Conservation (phyloP, 352 stramenopile genomes). For the Pythium brassicae region DNA sequence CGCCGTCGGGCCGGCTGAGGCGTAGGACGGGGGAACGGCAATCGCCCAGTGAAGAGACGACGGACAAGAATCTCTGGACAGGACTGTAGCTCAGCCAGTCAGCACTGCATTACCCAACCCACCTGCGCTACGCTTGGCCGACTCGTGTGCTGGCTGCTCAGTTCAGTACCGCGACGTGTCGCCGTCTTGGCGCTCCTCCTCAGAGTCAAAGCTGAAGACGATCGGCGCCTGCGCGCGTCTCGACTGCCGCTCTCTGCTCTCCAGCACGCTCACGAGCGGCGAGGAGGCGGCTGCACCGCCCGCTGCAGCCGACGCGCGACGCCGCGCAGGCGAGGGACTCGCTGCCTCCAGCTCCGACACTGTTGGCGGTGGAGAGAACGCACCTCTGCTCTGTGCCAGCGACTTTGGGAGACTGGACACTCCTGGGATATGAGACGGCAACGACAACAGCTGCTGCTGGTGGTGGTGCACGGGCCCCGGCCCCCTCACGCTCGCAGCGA, state of each 20-base stretch:
- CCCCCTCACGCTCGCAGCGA: slow-evolving; percentile 12
- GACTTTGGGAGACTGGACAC: slow-evolving; percentile 2
- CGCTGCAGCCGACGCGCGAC: neutral
- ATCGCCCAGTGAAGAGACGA: too few species aligned
- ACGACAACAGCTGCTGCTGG: neutral
- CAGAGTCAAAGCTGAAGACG: slow-evolving; percentile 49
- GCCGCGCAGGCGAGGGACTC: slow-evolving; percentile 1
- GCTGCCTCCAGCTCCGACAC: neutral
- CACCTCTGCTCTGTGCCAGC: neutral
- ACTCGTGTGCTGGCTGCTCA: too few species aligned
- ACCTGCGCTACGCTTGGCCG: too few species aligned
- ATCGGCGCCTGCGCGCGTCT: slow-evolving; percentile 11
- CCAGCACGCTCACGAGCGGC: neutral
- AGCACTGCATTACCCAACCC: too few species aligned
- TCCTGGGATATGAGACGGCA: neutral
- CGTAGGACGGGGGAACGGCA: too few species aligned
- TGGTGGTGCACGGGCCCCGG: slow-evolving; percentile 1
- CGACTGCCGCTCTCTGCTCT: neutral
- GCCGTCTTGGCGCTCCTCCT: slow-evolving; percentile 20
- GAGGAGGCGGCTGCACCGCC: neutral
- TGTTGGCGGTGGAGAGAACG: neutral
- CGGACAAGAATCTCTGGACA: too few species aligned
- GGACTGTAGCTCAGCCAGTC: too few species aligned
- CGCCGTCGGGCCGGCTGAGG: slow-evolving; percentile 72
- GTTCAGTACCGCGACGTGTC: neutral